phyloP scores from a whole-genome alignment of 73 alveolate genomes.

The Blepharisma stoltei region DNA sequence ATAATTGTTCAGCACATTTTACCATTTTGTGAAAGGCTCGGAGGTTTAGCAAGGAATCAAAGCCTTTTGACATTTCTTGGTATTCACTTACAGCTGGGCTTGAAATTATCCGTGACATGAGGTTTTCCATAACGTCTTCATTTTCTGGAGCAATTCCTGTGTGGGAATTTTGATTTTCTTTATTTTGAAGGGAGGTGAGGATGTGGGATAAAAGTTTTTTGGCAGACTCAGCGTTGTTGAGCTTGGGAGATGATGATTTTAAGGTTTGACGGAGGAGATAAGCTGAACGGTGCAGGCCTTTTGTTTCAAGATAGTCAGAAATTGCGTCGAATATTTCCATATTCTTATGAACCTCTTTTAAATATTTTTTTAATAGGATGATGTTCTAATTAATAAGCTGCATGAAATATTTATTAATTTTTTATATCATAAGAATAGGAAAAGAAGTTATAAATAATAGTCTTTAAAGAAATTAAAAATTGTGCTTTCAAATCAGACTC shows the following conservation, averaged over 20 bases:
- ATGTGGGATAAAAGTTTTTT: neutral
- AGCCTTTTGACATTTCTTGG: slow-evolving; percentile 56
- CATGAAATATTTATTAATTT: too few relatives aligned
- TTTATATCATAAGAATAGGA: too few relatives aligned
- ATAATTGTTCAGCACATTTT: slow-evolving; percentile 69
- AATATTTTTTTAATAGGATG: too few relatives aligned
- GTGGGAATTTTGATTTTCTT: neutral
- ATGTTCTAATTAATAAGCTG: too few relatives aligned
- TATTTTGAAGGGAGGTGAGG: neutral
- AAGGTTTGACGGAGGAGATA: neutral
- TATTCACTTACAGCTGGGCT: slow-evolving; percentile 75
- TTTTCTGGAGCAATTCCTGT: slow-evolving; percentile 46
- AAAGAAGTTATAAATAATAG: too few relatives aligned
- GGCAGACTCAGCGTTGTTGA: neutral
- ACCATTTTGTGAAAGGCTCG: slow-evolving; percentile 83
- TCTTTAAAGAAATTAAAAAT: too few relatives aligned
- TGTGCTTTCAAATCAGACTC: too few relatives aligned
- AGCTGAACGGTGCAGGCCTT: slow-evolving; percentile 20
- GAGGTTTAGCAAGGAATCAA: slow-evolving; percentile 66
- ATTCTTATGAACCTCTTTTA: too few relatives aligned
- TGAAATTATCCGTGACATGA: slow-evolving; percentile 73
- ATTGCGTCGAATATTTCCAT: slow-evolving; percentile 20
- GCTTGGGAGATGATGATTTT: neutral
- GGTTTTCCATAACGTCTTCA: slow-evolving; percentile 81
- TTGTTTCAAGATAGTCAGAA: neutral